These are phyloP conservation scores for Inonotus hispidus DNA, from an alignment of 1,284 basidiomycete genomes.

Conservation along the genomic window DNA sequence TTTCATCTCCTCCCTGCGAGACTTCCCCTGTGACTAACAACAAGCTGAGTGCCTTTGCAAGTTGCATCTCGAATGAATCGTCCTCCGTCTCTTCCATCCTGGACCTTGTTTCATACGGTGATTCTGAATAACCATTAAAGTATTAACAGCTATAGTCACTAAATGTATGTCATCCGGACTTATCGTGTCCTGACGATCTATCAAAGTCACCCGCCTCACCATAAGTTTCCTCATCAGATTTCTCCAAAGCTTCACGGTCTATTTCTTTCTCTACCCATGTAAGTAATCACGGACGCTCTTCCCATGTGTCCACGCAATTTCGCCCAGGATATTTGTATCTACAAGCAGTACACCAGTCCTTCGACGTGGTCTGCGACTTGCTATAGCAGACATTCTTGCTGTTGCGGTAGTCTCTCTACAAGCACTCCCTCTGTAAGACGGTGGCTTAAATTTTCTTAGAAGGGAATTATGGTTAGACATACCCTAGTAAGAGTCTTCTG, in stretches of 20 bases:
- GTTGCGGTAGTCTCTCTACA: neutral
- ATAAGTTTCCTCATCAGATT: neutral
- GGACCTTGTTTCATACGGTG: neutral
- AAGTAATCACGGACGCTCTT: neutral
- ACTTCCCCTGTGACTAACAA: neutral
- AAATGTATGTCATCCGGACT: neutral
- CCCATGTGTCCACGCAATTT: neutral
- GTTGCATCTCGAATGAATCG: constrained; percentile 2
- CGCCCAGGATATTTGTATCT: neutral
- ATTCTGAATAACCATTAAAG: neutral
- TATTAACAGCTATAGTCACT: neutral
- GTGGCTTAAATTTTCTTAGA: neutral
- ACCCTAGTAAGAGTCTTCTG: constrained; percentile 6
- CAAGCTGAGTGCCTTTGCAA: constrained; percentile 1
- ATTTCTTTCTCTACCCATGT: neutral
- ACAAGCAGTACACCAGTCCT: neutral
- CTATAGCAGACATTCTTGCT: neutral
- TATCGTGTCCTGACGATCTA: neutral
- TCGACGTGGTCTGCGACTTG: neutral
- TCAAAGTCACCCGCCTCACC: neutral
- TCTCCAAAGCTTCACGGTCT: neutral
- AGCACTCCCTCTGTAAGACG: neutral
- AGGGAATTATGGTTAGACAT: neutral
- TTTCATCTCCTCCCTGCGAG: neutral
- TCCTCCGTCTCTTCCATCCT: neutral